Evolutionary conservation across 345 rosid species (phyloP), one percentile per base, ranked within the genome.

Genomic region (Geranium brycei): DNA sequence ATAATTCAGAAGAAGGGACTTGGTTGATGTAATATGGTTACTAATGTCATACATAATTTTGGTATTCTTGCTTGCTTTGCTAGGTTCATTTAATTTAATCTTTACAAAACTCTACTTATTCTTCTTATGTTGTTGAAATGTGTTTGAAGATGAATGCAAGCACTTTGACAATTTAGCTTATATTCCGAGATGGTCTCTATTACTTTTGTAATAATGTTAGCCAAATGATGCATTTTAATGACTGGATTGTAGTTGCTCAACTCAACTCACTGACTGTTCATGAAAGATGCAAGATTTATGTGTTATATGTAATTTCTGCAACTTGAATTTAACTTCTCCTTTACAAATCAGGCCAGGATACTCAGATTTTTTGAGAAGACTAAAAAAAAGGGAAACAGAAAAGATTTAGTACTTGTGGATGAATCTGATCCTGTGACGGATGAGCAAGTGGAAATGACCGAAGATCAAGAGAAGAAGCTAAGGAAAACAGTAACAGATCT

Each of bases 331-430:
- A 58, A 58, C 60, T 16, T 28, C 60, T 7, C 1, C 31, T 6
- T 13, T 0, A 14, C 16, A 19, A 15, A 59, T 19, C 80, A 93
- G 99, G 88, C 79, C 0, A 83, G 83, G 80, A 86, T 95, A 77
- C 77, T 72, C 55, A 83, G 67, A 30, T 87, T 91, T 78, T 68
- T 91, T 73, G 81, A 82, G 78, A 93, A 82, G 76, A 75, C 13
- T 47, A 47, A 86, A 66, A 88, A 82, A 79, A 87, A 75, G 80
- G 80, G 69, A n/a, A 58, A 69, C 55, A 78, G 57, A 64, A 75
- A 72, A 59, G 35, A 58, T 19, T 64, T 68, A 61, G 64, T 69
- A 62, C 51, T 51, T 17, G 78, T 64, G 35, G 79, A 28, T 62
- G 77, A 76, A 59, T 62, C 79, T 55, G 86, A 82, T 67, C 64